A percentile compares a stretch with the other conserved stretches of the same genome.
Evolutionary conservation across 129 eudicot species (phyloP).

Genomic region (Arctium lappa): DNA sequence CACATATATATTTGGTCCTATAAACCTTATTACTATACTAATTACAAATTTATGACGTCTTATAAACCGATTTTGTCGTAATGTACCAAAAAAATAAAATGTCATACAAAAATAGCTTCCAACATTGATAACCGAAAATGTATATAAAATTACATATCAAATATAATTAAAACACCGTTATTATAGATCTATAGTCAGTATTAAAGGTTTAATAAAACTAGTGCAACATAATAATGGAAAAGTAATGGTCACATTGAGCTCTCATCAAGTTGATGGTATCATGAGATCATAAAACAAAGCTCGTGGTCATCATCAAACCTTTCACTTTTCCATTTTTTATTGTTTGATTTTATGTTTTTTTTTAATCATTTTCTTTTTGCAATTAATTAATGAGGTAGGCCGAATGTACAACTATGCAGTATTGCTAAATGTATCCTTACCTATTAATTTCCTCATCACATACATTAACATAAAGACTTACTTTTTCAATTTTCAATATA

Average conservation of each 20-base stretch:
- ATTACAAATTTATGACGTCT: not conserved
- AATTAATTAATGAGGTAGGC: too few species aligned
- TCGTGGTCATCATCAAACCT: constrained; percentile 66
- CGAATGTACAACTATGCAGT: too few species aligned
- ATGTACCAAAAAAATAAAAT: not conserved
- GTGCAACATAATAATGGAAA: constrained; percentile 17
- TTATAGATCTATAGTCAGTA: not conserved
- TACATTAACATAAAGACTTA: too few species aligned
- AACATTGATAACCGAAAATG: too few species aligned
- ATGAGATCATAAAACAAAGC: constrained; percentile 67
- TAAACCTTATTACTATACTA: not conserved
- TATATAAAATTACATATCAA: too few species aligned
- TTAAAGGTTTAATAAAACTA: not conserved
- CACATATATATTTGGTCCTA: not conserved
- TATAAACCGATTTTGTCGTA: too few species aligned
- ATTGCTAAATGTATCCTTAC: too few species aligned
- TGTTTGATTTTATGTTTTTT: constrained; percentile 4
- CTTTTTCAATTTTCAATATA: too few species aligned
- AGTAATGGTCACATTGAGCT: constrained; percentile 20
- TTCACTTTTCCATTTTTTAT: constrained; percentile 24
- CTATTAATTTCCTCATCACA: too few species aligned
- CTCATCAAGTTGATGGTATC: constrained; percentile 54
- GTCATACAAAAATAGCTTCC: not conserved
- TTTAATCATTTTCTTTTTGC: not conserved
- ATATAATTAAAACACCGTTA: not conserved